Percentiles rank a stretch among this genome's conserved stretches.
Conservation (phyloP, 1,284 basidiomycete genomes). For the Gymnopus androsaceus region DNA sequence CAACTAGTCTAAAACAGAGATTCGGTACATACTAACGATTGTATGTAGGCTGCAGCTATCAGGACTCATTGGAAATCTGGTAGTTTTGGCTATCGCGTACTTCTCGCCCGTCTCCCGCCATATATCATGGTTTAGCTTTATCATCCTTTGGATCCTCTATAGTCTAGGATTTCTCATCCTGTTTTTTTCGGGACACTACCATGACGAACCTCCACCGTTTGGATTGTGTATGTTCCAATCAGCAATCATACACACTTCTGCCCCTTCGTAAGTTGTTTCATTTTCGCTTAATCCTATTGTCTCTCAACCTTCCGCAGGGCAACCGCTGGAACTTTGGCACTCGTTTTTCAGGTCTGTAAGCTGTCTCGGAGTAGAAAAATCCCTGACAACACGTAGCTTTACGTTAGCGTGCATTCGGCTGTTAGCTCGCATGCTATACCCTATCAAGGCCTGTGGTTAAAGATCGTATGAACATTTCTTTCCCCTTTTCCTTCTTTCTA, state of each 20-base stretch:
- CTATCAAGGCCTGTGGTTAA: not conserved
- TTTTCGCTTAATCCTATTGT: not conserved
- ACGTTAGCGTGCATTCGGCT: not conserved
- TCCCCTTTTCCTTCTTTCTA: not conserved
- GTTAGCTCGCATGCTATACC: not conserved
- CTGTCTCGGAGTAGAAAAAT: not conserved
- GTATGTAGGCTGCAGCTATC: slow-evolving; percentile 1
- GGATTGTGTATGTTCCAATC: slow-evolving; percentile 25
- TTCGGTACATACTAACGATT: too few relatives aligned
- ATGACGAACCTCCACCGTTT: slow-evolving; percentile 23
- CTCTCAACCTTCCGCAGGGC: not conserved
- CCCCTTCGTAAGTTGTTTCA: slow-evolving; percentile 19
- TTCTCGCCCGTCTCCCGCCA: slow-evolving; percentile 11
- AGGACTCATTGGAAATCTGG: not conserved
- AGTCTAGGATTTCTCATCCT: slow-evolving; percentile 23
- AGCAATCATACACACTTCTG: slow-evolving; percentile 24
- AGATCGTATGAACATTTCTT: not conserved
- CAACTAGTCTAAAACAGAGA: too few relatives aligned
- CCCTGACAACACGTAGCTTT: not conserved
- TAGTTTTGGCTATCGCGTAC: not conserved
- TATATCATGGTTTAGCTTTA: slow-evolving; percentile 25
- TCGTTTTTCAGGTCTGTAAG: slow-evolving; percentile 6
- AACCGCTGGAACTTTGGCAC: not conserved
- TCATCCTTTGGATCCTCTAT: slow-evolving; percentile 22
- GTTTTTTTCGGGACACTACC: slow-evolving; percentile 19